Conservation (phyloP, 805 yeast genomes). For the Metschnikowia picachoensis region DNA sequence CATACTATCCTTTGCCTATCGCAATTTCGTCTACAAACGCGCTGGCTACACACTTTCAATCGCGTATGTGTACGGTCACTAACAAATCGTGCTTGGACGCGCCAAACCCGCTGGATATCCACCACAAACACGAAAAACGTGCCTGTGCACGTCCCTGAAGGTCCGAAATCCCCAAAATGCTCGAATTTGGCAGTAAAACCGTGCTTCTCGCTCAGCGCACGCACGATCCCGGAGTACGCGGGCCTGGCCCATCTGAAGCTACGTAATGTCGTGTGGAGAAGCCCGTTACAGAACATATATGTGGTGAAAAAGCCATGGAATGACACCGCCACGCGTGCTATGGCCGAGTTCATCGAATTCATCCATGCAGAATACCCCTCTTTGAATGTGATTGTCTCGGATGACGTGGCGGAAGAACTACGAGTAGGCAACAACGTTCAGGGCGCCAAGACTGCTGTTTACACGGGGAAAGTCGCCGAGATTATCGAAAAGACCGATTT, state of each 20-base stretch:
- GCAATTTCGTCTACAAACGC: too few relatives aligned
- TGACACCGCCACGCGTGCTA: slow-evolving; percentile 56
- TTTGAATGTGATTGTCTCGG: slow-evolving; percentile 72
- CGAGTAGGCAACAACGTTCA: background rate
- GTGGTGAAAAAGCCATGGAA: slow-evolving; percentile 87
- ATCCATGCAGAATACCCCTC: slow-evolving; percentile 61
- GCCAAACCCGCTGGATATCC: too few relatives aligned
- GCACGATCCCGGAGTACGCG: slow-evolving; percentile 47
- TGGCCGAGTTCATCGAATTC: slow-evolving; percentile 60
- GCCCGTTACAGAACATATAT: slow-evolving; percentile 67
- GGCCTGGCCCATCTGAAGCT: slow-evolving; percentile 57
- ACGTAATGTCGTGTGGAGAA: slow-evolving; percentile 65
- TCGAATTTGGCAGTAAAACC: slow-evolving; percentile 5
- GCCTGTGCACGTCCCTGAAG: background rate
- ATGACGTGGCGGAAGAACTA: slow-evolving; percentile 74
- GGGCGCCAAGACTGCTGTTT: slow-evolving; percentile 25
- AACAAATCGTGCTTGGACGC: too few relatives aligned
- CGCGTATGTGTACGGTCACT: too few relatives aligned
- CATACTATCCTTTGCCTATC: too few relatives aligned
- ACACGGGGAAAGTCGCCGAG: slow-evolving; percentile 56
- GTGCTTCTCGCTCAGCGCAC: slow-evolving; percentile 11
- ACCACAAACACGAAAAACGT: background rate
- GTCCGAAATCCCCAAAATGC: background rate
- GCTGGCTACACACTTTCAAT: too few relatives aligned
- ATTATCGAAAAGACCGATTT: slow-evolving; percentile 69